A percentile compares a stretch with the other conserved stretches of the same genome.
These are phyloP conservation scores for Inga oerstediana DNA, from an alignment of 306 rosid genomes.

Conservation along the genomic window DNA sequence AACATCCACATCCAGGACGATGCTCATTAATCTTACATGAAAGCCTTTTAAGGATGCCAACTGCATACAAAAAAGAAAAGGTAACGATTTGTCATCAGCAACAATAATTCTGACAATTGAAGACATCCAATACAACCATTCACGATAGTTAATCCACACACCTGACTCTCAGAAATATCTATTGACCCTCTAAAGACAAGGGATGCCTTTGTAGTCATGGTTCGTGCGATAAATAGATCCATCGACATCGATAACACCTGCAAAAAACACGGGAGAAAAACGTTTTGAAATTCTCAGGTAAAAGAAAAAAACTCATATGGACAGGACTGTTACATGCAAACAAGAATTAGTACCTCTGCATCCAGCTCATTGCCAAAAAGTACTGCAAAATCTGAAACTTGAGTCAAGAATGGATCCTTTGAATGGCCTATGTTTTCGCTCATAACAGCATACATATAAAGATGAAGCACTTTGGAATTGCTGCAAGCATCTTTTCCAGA, in stretches of 20 bases:
- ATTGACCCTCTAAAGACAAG: constrained; percentile 84
- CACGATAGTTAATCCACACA: constrained; percentile 29
- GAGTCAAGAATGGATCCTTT: constrained; percentile 92
- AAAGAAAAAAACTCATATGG: background rate
- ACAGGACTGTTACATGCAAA: constrained; percentile 15
- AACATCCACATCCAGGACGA: constrained; percentile 99
- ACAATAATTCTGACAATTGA: constrained; percentile 31
- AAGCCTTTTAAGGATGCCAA: constrained; percentile 91
- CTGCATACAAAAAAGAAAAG: constrained; percentile 50
- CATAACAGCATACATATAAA: constrained; percentile 71
- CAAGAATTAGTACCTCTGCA: constrained; percentile 85
- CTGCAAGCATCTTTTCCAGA: constrained; percentile 76
- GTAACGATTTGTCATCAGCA: constrained; percentile 37
- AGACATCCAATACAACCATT: constrained; percentile 23
- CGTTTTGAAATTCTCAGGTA: constrained; percentile 10
- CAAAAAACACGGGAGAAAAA: constrained; percentile 24
- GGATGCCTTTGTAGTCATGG: constrained; percentile 96
- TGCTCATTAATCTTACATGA: constrained; percentile 98
- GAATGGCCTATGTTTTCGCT: constrained; percentile 77
- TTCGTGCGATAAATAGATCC: constrained; percentile 99
- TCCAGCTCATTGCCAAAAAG: constrained; percentile 97
- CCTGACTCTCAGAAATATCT: constrained; percentile 85
- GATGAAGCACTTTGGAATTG: constrained; percentile 56
- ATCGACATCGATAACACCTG: constrained; percentile 99
- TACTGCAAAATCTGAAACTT: constrained; percentile 89